A percentile compares a stretch with the other conserved stretches of the same genome.
These are phyloP conservation scores for Rhazya stricta DNA, from an alignment of 257 asterid species.

Conservation along the genomic window DNA sequence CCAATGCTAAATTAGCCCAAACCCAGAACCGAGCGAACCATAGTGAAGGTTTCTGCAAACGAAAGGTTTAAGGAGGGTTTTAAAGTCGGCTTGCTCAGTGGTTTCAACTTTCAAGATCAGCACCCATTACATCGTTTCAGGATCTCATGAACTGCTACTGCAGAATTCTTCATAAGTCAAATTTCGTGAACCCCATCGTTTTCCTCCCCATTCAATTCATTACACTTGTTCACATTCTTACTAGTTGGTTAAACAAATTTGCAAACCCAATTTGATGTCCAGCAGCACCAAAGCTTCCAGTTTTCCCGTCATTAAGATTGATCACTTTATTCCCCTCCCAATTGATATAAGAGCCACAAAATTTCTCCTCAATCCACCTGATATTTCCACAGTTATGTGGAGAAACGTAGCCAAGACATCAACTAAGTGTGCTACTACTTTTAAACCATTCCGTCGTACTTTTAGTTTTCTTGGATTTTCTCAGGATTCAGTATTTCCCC, in stretches of 20 bases:
- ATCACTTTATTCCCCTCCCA: slow-evolving; percentile 20
- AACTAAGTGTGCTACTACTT: not conserved
- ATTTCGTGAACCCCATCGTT: not conserved
- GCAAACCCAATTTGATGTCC: slow-evolving; percentile 51
- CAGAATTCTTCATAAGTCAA: not conserved
- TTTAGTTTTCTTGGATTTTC: slow-evolving; percentile 38
- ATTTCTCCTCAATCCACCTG: slow-evolving; percentile 22
- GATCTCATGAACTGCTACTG: slow-evolving; percentile 9
- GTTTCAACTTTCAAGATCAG: not conserved
- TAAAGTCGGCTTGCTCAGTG: slow-evolving; percentile 25
- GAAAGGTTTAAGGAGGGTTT: slow-evolving; percentile 66
- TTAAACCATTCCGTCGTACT: slow-evolving; percentile 27
- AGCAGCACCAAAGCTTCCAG: slow-evolving; percentile 36
- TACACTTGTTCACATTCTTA: not conserved
- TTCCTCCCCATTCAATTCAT: not conserved
- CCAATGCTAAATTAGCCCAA: too few relatives aligned
- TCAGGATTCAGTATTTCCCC: slow-evolving; percentile 27
- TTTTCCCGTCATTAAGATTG: slow-evolving; percentile 25
- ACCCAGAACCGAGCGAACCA: too few relatives aligned
- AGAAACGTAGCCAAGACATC: slow-evolving; percentile 40
- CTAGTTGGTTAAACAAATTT: slow-evolving; percentile 1
- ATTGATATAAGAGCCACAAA: slow-evolving; percentile 22
- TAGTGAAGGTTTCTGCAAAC: too few relatives aligned
- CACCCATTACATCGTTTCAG: not conserved
- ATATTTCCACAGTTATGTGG: slow-evolving; percentile 63